Percentiles rank a stretch among this genome's conserved stretches.
Evolutionary conservation across 331 rosid species (phyloP).

Genomic region (Malus hybrid): DNA sequence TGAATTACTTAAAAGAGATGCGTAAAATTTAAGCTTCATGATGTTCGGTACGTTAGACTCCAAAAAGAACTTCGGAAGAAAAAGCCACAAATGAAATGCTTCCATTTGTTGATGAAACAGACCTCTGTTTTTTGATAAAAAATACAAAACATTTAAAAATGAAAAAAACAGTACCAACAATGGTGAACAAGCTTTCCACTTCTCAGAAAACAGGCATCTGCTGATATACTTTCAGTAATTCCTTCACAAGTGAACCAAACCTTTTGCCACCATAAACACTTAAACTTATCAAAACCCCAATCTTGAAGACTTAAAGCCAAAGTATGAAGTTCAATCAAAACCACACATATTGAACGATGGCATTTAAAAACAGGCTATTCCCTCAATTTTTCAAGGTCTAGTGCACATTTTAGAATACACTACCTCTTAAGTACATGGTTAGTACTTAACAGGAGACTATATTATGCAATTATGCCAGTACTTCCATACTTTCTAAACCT

Average conservation of each 20-base stretch:
- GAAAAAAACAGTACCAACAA: no score
- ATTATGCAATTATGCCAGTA: not conserved
- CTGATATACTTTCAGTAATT: not conserved
- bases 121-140: not conserved
- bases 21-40: not conserved
- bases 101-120: not conserved
- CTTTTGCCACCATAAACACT: not conserved
- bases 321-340: not conserved
- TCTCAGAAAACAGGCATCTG: no score
- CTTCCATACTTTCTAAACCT: not conserved
- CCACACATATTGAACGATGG: not conserved
- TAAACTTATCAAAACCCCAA: not conserved
- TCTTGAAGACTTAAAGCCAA: constrained; percentile 6
- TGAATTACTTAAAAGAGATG: not conserved
- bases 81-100: not conserved
- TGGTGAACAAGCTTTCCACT: no score
- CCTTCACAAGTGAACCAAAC: not conserved
- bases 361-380: not conserved
- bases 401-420: not conserved
- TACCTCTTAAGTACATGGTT: not conserved
- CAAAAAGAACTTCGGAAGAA: not conserved
- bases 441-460: no score
- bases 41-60: not conserved
- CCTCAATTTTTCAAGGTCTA: not conserved
- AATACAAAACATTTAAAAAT: no score